Base-by-base conservation (phyloP, 2,329 filamentous ascomycete genomes). In the Phaeosphaeria sp. region DNA sequence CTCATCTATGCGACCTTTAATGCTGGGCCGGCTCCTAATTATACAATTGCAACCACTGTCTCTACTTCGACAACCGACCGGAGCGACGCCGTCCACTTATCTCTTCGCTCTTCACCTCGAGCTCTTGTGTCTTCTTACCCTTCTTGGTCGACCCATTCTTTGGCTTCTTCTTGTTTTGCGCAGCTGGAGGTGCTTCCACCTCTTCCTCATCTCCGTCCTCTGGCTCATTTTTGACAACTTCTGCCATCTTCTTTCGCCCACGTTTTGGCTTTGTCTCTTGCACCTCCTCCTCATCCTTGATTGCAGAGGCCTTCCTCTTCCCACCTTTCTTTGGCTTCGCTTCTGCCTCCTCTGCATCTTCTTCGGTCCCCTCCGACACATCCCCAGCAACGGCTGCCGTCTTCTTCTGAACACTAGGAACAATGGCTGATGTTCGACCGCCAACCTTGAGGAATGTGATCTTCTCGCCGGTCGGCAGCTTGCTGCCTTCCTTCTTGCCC, bases 381-480 rank as follows among this genome's bases (percentile, higher is more conserved):
- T 86, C 85, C 5, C 82, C 85, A 18, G 84, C 81, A 17, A 87
- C 84, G 30, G 82, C 79, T 1, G 83, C 86, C 2, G 85, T 88
- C 82, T 96, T 97, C 81, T 93, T 96, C 80, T 98, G 95, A 25
- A 95, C 80, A 13, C 83, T 87, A 0, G 93, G 93, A 0, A 96
- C 92, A 51, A 94, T 90, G 48, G 93, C 96, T 71, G 92, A 97
- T 3, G 95, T 98, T 46, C 95, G 83, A 1, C 94, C 93, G 0
- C 94, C 94, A 0, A 98, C 94, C 0, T 90, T 97, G 49, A 98
- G 78, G 71, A 94, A 95, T 0, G 88, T 87, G 46, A 98, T 89
- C 77, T 90, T 93, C 62, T 93, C 89, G 0, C 95, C 95, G 63
- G 87, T 96, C 0, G 94, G 94, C 25, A 98, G 78, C 49, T 84